Conservation (phyloP, 345 rosid genomes). For the Camelina neglecta region DNA sequence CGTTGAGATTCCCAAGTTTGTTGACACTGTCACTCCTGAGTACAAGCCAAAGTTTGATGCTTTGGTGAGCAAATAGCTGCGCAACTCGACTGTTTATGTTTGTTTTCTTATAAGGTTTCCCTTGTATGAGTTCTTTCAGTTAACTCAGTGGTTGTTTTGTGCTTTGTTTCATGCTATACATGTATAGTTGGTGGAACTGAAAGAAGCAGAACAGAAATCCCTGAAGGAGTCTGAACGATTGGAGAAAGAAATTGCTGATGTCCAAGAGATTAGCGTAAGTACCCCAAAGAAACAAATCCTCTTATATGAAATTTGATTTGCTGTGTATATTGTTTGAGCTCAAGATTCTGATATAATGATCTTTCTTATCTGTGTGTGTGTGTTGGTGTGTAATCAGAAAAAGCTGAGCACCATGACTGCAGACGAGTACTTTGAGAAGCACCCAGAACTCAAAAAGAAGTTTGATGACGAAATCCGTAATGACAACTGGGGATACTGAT, state of each 20-base stretch:
- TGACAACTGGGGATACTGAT: conserved; percentile 89
- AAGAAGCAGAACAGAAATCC: conserved; percentile 88
- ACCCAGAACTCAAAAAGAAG: conserved; percentile 94
- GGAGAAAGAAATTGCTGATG: conserved; percentile 88
- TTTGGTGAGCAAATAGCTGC: conserved; percentile 60
- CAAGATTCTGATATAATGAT: conserved; percentile 18
- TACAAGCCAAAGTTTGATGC: conserved; percentile 94
- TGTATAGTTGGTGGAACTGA: conserved; percentile 79
- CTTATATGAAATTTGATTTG: not conserved
- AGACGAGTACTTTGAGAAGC: conserved; percentile 93
- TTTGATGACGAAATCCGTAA: conserved; percentile 97
- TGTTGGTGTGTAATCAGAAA: conserved; percentile 56
- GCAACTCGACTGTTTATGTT: not conserved
- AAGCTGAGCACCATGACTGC: conserved; percentile 99
- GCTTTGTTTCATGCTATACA: conserved; percentile 12
- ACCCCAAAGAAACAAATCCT: not conserved
- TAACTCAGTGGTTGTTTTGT: conserved; percentile 2
- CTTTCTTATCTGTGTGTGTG: too few species aligned
- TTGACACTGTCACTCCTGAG: conserved; percentile 86
- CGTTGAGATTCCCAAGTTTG: conserved; percentile 82
- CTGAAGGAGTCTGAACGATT: conserved; percentile 77
- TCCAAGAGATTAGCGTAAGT: conserved; percentile 86
- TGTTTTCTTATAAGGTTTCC: conserved; percentile 1
- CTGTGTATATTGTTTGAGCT: not conserved
- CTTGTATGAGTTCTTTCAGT: not conserved